phyloP scores from a whole-genome alignment of 2,329 filamentous ascomycete species.

The Beauveria sp. region DNA sequence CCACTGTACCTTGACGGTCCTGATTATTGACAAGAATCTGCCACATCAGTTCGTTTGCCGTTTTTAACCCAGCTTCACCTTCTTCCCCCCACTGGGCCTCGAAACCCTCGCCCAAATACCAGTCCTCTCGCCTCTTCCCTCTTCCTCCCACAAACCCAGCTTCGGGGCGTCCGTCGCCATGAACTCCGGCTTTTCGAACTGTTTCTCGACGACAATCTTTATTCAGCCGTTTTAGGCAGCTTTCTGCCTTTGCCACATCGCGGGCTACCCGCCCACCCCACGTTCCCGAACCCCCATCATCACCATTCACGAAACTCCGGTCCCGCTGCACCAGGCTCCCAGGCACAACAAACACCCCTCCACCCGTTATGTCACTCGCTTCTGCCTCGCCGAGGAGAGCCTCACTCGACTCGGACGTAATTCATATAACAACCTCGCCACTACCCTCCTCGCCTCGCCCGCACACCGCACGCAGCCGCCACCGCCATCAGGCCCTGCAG shows the following conservation, averaged over 20 bases:
- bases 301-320: too few relatives aligned
- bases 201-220: not conserved
- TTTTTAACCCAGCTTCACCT: not conserved
- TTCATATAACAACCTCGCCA: conserved; percentile 3
- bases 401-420: not conserved
- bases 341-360: not conserved
- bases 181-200: not conserved
- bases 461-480: not conserved
- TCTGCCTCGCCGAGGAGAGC: conserved; percentile 8
- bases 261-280: not conserved
- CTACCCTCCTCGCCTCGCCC: not conserved
- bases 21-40: too few relatives aligned
- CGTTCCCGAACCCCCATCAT: too few relatives aligned
- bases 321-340: conserved; percentile 2
- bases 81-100: not conserved
- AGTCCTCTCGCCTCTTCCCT: not conserved
- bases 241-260: not conserved
- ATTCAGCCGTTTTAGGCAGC: not conserved
- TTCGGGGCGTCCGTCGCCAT: not conserved
- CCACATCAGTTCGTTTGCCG: too few relatives aligned
- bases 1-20: too few relatives aligned
- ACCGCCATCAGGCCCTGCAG: not conserved
- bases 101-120: not conserved
- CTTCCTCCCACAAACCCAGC: not conserved
- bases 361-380: conserved; percentile 1